Percentiles rank a stretch among this genome's conserved stretches.
phyloP scores from a whole-genome alignment of 257 asterid species.

The Solanum etuberosum region DNA sequence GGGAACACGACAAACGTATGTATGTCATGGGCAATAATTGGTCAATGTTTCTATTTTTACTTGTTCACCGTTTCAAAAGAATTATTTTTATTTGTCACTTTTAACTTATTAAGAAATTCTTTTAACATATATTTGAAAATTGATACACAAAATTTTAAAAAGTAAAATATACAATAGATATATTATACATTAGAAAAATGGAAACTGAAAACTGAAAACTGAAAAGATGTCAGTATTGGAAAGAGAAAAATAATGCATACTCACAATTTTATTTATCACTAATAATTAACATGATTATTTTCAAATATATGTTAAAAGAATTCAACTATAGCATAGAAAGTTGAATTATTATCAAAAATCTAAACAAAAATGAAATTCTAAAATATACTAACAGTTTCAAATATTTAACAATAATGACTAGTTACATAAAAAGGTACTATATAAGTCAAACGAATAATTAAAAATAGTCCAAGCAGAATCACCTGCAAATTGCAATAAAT shows the following conservation, averaged over 20 bases:
- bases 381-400: not conserved
- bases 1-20: too few species aligned
- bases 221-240: too few species aligned
- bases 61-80: too few species aligned
- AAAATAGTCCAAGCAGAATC: not conserved
- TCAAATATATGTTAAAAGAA: not conserved
- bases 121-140: too few species aligned
- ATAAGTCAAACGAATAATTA: not conserved
- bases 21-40: too few species aligned
- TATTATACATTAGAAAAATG: not conserved
- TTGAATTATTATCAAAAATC: not conserved
- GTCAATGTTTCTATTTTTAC: too few species aligned
- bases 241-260: too few species aligned
- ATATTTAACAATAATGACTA: not conserved
- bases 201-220: too few species aligned
- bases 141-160: not conserved
- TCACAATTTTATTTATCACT: too few species aligned
- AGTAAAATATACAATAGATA: not conserved
- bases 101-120: too few species aligned
- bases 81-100: fast-evolving
- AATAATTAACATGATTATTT: too few species aligned
- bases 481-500: not conserved
- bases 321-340: not conserved
- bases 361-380: not conserved
- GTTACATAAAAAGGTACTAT: not conserved